A percentile compares a stretch with the other conserved stretches of the same genome.
These are phyloP conservation scores for Penicillium sp. DNA, from an alignment of 2,329 filamentous ascomycete genomes.

Conservation along the genomic window DNA sequence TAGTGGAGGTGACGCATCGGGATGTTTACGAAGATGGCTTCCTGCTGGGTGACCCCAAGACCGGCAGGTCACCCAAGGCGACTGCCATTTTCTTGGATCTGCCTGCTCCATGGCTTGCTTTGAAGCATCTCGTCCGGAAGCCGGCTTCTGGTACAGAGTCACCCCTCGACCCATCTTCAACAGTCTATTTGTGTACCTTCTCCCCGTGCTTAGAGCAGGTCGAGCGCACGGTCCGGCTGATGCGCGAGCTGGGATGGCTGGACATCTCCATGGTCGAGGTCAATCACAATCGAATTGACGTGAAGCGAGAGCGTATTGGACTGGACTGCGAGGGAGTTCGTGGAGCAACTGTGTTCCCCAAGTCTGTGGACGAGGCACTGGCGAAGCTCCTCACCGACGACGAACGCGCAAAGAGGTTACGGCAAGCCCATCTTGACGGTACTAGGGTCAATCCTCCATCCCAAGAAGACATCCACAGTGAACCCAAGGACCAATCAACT, in stretches of 20 bases:
- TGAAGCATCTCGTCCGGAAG: constrained; percentile 51
- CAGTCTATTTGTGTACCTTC: constrained; percentile 87
- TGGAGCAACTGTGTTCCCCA: constrained; percentile 68
- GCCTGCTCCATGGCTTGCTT: constrained; percentile 55
- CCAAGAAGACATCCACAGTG: constrained; percentile 30
- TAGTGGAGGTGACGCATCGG: constrained; percentile 52
- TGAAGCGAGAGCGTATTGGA: constrained; percentile 79
- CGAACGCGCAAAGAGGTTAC: constrained; percentile 54
- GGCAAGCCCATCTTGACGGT: constrained; percentile 24
- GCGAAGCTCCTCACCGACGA: constrained; percentile 74
- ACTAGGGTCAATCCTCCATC: constrained; percentile 22
- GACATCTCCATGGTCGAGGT: constrained; percentile 95
- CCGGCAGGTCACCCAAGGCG: constrained; percentile 47
- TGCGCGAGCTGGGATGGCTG: constrained; percentile 83
- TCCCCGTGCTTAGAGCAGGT: constrained; percentile 97
- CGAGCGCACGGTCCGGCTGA: constrained; percentile 76
- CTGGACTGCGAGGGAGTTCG: constrained; percentile 68
- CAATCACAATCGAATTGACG: constrained; percentile 75
- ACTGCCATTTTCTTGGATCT: constrained; percentile 56
- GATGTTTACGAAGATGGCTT: constrained; percentile 57
- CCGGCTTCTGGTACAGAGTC: constrained; percentile 43
- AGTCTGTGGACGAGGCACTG: constrained; percentile 77
- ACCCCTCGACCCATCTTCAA: constrained; percentile 70
- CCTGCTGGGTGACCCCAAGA: constrained; percentile 39
- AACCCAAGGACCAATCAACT: constrained; percentile 16